Base-by-base conservation (phyloP, 2,329 filamentous ascomycete species). In the Delphinella strobiligena region DNA sequence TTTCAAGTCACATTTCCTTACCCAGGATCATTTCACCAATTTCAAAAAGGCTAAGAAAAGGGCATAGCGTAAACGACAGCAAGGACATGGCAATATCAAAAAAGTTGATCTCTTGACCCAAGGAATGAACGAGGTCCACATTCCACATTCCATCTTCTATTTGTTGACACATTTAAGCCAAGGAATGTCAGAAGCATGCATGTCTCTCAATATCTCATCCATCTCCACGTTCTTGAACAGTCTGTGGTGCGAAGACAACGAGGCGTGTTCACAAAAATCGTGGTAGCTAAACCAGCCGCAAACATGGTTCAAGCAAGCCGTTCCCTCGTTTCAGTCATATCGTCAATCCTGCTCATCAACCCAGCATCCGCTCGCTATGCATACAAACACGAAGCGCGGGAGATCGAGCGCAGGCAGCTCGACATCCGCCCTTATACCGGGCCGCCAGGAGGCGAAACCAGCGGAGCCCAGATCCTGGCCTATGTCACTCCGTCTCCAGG, bases 381-480 rank as follows among this genome's bases (percentile, higher is more conserved):
- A 7, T 27, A 27, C 12, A 12, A 7, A 27, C 22, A 27, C 12
- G 7, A 7, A 27, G 7, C 22, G 12, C 7, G 12, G 7, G 22
- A 27, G 22, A 27, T 27, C 12, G 7, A 31, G 81, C 82, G 36
- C 66, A 82, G 37, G 74, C 74, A 34, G 43, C 36, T 40, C 43
- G 27, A 31, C 12, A 27, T 27, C 22, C 41, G 19, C 72, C 79
- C 22, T 7, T 27, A 27, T 12, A 27, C 7, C 12, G 22, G 22
- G 12, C 17, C 14, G 2, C 14, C 33, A n/a, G 18, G 73, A 79
- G 22, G 78, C 86, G 55, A 78, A 86, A 27, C 24, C 5, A 38
- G 35, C 31, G 24, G 46, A 17, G 36, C 45, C n/a, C 34, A 46
- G 9, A 50, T 61, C 15, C 48, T 61, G 39, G 60, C 58, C 24